phyloP scores from a whole-genome alignment of 2,329 filamentous ascomycete genomes.

The Cytospora mali region DNA sequence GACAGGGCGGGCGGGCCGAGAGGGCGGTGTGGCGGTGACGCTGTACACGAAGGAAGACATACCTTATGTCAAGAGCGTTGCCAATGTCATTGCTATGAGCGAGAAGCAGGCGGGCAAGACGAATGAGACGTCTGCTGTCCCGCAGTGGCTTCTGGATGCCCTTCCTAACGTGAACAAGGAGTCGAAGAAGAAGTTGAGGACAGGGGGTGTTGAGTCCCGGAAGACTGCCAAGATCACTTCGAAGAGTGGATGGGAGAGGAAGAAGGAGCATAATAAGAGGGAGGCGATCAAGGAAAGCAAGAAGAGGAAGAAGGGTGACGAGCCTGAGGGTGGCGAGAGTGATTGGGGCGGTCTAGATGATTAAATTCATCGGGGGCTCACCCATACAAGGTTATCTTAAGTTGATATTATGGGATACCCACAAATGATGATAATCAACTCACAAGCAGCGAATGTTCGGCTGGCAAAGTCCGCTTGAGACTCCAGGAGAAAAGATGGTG shows the following conservation, averaged over 20 bases:
- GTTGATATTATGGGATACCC: background rate
- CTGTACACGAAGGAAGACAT: conserved; percentile 97
- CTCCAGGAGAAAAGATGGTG: too few species aligned
- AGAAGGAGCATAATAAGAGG: conserved; percentile 66
- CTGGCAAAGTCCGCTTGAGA: background rate
- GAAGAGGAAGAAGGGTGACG: conserved; percentile 47
- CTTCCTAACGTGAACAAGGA: conserved; percentile 83
- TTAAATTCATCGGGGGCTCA: background rate
- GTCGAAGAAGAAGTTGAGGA: conserved; percentile 80
- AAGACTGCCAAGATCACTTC: conserved; percentile 73
- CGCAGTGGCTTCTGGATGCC: conserved; percentile 86
- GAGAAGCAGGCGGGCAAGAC: conserved; percentile 68
- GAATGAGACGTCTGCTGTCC: conserved; percentile 61
- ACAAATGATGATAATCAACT: background rate
- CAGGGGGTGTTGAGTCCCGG: conserved; percentile 73
- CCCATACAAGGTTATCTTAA: too few species aligned
- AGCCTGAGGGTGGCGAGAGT: conserved; percentile 1
- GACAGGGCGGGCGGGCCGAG: conserved; percentile 83
- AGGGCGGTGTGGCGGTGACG: conserved; percentile 87
- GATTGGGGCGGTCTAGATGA: conserved; percentile 21
- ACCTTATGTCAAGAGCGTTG: conserved; percentile 83
- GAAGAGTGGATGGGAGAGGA: conserved; percentile 75
- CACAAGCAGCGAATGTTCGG: background rate
- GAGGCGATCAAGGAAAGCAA: conserved; percentile 66
- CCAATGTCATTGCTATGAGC: conserved; percentile 85